Base-by-base conservation (phyloP, 2,329 filamentous ascomycete genomes). In the Aspergillus sp. region DNA sequence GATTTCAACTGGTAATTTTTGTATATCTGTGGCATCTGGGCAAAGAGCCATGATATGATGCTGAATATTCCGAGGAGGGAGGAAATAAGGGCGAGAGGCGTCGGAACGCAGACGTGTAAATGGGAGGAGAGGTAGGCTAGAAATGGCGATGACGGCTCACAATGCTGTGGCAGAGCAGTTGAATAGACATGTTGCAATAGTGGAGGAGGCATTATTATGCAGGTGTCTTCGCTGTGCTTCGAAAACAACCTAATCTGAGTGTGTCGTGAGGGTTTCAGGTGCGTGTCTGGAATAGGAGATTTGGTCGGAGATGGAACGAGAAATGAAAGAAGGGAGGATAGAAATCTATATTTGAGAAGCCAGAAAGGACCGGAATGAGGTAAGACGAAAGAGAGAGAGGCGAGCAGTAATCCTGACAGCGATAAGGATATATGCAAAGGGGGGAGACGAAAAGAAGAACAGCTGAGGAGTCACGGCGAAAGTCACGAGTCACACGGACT, bases 21-120 rank as follows among this genome's bases (percentile, higher is more conserved):
- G 67, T 79, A 82, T 49, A 86, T 83, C 56, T 86, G 82, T 2
- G 82, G 82, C 27, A 85, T 68, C 60, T 85, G 82, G 9, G 82
- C 82, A 58, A 84, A 86, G 2, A 86, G 72, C 82, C 82, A 86
- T 35, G 81, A 78, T 40, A 82, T 53, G 47, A 86, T 85, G 56
- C 80, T 84, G 47, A 81, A 66, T 0, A 72, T 74, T 13, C 82
- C 82, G 42, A 85, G 70, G 3, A 75, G 49, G 5, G 78, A 81
- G 19, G 82, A 85, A 45, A 82, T 50, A 46, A 85, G 72, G 19
- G 81, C 81, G 43, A 84, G 73, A 42, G 77, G 75, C 12, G 80
- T 83, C 9, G 82, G 82, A 36, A 85, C 67, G 65, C 82, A 86
- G 49, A 75, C 76, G 56, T 81, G 76, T 49, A 85, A 75, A 41